A percentile compares a stretch with the other conserved stretches of the same genome.
Conservation (phyloP, 192 early-diverging fungal genomes). For the Coemansia sp. region DNA sequence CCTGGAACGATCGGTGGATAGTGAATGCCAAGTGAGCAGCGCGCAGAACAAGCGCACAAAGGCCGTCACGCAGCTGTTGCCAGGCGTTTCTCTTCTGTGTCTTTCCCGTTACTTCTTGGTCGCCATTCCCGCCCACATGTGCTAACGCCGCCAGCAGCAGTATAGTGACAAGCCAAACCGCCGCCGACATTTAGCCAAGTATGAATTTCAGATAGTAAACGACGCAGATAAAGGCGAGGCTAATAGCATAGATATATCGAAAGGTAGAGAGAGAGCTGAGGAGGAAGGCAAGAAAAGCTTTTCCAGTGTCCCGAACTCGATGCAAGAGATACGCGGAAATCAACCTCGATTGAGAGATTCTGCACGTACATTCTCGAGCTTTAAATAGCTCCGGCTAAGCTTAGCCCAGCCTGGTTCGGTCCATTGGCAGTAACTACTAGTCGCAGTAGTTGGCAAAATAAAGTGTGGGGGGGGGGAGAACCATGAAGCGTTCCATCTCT, state of each 20-base stretch:
- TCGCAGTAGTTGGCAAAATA: not conserved
- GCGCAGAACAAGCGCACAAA: constrained; percentile 34
- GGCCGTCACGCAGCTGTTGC: constrained; percentile 32
- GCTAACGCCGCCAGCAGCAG: constrained; percentile 32
- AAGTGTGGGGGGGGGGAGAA: not conserved
- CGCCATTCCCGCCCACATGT: constrained; percentile 16
- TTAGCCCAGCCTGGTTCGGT: not conserved
- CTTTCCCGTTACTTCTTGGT: constrained; percentile 10
- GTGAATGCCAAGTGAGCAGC: constrained; percentile 34
- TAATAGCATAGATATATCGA: not conserved
- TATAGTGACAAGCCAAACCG: constrained; percentile 18
- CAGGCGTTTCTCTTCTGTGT: not conserved
- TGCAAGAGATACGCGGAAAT: not conserved
- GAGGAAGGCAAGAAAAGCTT: not conserved
- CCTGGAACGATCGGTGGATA: constrained; percentile 44
- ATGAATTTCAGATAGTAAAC: not conserved
- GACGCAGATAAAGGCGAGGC: not conserved
- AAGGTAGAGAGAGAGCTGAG: not conserved
- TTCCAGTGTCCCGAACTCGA: not conserved
- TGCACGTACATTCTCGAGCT: not conserved
- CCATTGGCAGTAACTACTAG: not conserved
- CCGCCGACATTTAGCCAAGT: constrained; percentile 18
- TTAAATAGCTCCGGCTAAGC: not conserved
- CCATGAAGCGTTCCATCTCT: not conserved
- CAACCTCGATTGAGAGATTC: not conserved